Base-by-base conservation (phyloP, 495 filamentous ascomycete species). In the Usnea hakonensis region DNA sequence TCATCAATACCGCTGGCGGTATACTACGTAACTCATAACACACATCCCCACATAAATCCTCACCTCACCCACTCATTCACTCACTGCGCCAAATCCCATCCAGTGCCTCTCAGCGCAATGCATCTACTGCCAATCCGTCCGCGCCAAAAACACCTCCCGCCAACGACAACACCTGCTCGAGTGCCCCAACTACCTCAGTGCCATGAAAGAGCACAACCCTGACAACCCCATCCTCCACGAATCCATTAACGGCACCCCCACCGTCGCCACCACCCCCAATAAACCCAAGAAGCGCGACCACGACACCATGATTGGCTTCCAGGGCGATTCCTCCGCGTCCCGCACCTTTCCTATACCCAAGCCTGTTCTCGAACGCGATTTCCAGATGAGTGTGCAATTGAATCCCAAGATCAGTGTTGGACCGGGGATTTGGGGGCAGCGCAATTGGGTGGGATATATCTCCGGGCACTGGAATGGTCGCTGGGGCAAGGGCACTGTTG, bases 361-460 rank as follows among this genome's bases (percentile, higher is more conserved):
- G n/a, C 83, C 83, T 0, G 73, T 74, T 19, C 75, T 85, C 16
- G 80, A 84, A 64, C 73, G 84, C 52, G 82, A 86, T 64, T 86
- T 86, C 70, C 81, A 83, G 60, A 82, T 86, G 77, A 83, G 79
- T 69, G 79, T 86, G 56, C 78, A 81, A 64, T 70, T 85, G 71
- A 85, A 83, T 65, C 76, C 81, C 1, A 81, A 81, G 64, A 79
- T 83, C 33, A 73, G 74, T 2, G 77, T 84, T 10, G 78, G 80
- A 6, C 75, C 71, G 17, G 77, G 80, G 44, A 73, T 83, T 44
- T 82, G 79, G 76, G 82, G 82, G 32, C 76, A 81, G 58, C 75
- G 82, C 55, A 82, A 85, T 57, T 83, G 78, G 79, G 77, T 84
- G 19, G 82, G 81, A 28, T 79, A 81, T 62, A 67, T 81, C 52